These are phyloP conservation scores for Haberlea rhodopensis DNA, from an alignment of 257 asterid genomes.

Conservation along the genomic window DNA sequence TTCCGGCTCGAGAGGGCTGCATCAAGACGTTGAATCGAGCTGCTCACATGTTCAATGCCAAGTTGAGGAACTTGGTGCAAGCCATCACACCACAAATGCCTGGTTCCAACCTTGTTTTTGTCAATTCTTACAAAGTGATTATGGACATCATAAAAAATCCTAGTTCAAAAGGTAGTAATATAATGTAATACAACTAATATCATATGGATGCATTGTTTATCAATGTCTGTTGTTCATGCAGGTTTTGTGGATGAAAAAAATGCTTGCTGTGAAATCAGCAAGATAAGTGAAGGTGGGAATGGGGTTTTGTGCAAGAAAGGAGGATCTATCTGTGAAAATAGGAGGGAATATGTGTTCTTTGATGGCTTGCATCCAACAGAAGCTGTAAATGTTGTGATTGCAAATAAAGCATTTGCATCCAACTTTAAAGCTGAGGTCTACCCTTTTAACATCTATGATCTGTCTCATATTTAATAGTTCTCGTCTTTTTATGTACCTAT, in stretches of 20 bases:
- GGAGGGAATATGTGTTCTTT: slow-evolving; percentile 48
- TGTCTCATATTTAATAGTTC: slow-evolving; percentile 28
- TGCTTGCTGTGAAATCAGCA: slow-evolving; percentile 55
- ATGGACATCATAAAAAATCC: slow-evolving; percentile 51
- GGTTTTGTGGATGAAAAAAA: slow-evolving; percentile 43
- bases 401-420: slow-evolving; percentile 56
- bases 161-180: slow-evolving; percentile 36
- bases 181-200: background rate
- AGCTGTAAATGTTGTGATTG: slow-evolving; percentile 57
- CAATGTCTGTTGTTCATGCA: slow-evolving; percentile 11
- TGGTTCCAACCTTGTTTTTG: slow-evolving; percentile 49
- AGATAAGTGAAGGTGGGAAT: slow-evolving; percentile 42
- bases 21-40: slow-evolving; percentile 41
- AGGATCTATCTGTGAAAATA: slow-evolving; percentile 45
- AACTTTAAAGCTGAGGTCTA: slow-evolving; percentile 37
- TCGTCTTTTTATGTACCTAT: background rate
- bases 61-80: slow-evolving; percentile 44
- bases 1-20: slow-evolving; percentile 38
- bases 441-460: slow-evolving; percentile 55
- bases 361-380: slow-evolving; percentile 79
- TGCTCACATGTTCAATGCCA: slow-evolving; percentile 43
- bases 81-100: slow-evolving; percentile 49
- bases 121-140: slow-evolving; percentile 55
- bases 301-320: slow-evolving; percentile 58
- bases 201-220: background rate